phyloP scores from a whole-genome alignment of 345 rosid species.

The Citropsis articulata region DNA sequence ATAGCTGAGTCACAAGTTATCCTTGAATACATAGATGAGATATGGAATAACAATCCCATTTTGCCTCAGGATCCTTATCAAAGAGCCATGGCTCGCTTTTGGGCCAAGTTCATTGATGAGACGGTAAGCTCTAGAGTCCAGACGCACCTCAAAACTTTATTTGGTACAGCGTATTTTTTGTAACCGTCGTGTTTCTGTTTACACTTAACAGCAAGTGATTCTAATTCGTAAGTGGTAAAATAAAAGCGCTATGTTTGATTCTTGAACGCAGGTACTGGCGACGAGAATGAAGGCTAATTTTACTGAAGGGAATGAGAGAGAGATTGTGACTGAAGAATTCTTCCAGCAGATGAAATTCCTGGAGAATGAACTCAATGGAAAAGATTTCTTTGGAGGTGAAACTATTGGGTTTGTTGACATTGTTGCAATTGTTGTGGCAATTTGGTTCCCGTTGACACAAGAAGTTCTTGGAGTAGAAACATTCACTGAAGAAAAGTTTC shows the following conservation, averaged over 20 bases:
- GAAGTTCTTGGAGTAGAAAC: conserved; percentile 2
- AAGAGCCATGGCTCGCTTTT: conserved; percentile 40
- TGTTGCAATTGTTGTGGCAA: not conserved
- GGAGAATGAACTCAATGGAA: conserved; percentile 23
- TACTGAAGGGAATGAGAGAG: not conserved
- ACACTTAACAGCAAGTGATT: too few species aligned
- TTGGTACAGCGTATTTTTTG: too few species aligned
- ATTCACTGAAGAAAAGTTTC: conserved; percentile 14
- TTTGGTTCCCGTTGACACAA: conserved; percentile 2
- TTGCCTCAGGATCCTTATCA: conserved; percentile 42
- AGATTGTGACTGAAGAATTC: conserved; percentile 9
- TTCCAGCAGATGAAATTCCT: conserved; percentile 19
- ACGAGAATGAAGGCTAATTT: not conserved
- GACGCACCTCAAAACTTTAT: not conserved
- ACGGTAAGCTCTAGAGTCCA: conserved; percentile 13
- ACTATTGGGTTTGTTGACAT: conserved; percentile 24
- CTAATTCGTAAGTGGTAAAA: not conserved
- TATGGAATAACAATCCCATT: conserved; percentile 36
- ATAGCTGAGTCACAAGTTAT: conserved; percentile 34
- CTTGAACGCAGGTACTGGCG: not conserved
- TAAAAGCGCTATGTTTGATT: not conserved
- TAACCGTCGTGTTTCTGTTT: too few species aligned
- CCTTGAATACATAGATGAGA: conserved; percentile 47
- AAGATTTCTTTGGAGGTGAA: conserved; percentile 22
- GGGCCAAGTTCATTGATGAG: conserved; percentile 37